Base-by-base conservation (phyloP, 2,329 filamentous ascomycete species). In the Cordyceps farinosa region DNA sequence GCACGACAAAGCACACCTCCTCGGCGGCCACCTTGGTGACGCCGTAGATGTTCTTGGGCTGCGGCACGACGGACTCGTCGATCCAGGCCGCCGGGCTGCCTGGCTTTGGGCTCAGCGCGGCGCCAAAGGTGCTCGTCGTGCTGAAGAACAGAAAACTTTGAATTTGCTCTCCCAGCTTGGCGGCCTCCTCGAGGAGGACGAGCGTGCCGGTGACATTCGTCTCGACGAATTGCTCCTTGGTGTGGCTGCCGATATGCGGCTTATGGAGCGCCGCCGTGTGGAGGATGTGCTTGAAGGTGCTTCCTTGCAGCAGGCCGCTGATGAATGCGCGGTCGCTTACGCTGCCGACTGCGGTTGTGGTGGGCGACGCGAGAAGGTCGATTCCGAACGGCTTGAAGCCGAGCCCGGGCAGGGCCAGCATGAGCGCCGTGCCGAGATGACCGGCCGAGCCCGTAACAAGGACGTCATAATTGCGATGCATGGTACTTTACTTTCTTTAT, bases 11-110 rank as follows among this genome's bases (percentile, higher is more conserved):
- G 67, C 79, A 82, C 36, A 82, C 63, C 57, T 82, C 79, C 65
- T 83, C 80, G 5, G 80, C 80, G 1, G 79, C 78, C 17, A 75
- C 71, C 56, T 83, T 83, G 22, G 80, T 82, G 3, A 75, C 74
- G 61, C 80, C 80, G 66, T 82, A 81, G 51, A 81, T 79, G 68
- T 82, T 82, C 64, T 81, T 81, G 2, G 79, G 78, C 27, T 72
- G 66, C 0, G 78, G 76, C 0, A 71, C 69, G 8, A 80, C 75
- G 0, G 65, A 44, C 66, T 81, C 79, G 66, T 77, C 71, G 65
- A 81, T 81, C 78, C 78, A 80, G 1, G 72, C 76, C 0, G 79
- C 78, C 1, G 78, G 77, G 0, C 64, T 56, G 1, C 76, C 77
- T 0, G 70, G 70, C 1, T 64, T 56, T 0, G 78, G 77, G 57